These are phyloP conservation scores for Annulohypoxylon bovei DNA, from an alignment of 495 filamentous ascomycete species.

Conservation along the genomic window DNA sequence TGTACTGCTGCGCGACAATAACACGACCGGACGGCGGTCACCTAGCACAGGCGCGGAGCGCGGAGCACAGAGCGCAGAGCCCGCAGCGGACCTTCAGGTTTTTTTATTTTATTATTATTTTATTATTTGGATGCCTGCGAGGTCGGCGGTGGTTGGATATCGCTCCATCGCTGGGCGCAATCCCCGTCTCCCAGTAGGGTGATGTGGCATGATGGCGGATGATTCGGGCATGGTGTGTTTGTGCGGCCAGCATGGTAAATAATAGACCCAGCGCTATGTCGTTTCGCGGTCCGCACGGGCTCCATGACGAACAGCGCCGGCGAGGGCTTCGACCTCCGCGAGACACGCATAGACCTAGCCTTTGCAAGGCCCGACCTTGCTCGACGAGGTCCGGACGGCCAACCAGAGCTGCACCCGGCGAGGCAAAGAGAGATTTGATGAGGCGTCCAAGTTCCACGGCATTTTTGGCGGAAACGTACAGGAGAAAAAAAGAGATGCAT, in stretches of 20 bases:
- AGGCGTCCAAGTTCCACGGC: slow-evolving; percentile 38
- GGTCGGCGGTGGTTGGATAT: slow-evolving; percentile 20
- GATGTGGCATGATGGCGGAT: slow-evolving; percentile 39
- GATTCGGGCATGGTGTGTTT: slow-evolving; percentile 23
- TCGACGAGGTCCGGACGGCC: slow-evolving; percentile 26
- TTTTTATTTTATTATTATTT: neutral
- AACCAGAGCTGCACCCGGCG: slow-evolving; percentile 32
- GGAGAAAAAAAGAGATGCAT: slow-evolving; percentile 8
- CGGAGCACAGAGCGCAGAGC: neutral
- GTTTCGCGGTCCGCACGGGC: slow-evolving; percentile 12
- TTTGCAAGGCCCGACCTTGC: slow-evolving; percentile 40
- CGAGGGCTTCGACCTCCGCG: slow-evolving; percentile 23
- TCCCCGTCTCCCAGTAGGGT: slow-evolving; percentile 27
- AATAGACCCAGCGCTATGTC: slow-evolving; percentile 3
- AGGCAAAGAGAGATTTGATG: slow-evolving; percentile 31
- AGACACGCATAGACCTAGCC: slow-evolving; percentile 26
- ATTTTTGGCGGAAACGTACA: slow-evolving; percentile 32
- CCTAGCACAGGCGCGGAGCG: neutral
- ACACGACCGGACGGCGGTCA: slow-evolving; percentile 16
- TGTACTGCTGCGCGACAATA: slow-evolving; percentile 26
- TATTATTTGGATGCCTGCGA: slow-evolving; percentile 3
- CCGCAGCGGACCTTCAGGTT: slow-evolving; percentile 19
- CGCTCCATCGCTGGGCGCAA: slow-evolving; percentile 21
- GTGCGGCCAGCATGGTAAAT: slow-evolving; percentile 19
- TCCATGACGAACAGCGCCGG: slow-evolving; percentile 10